phyloP scores from a whole-genome alignment of 768 basidiomycete genomes.

The Mycena filopes region DNA sequence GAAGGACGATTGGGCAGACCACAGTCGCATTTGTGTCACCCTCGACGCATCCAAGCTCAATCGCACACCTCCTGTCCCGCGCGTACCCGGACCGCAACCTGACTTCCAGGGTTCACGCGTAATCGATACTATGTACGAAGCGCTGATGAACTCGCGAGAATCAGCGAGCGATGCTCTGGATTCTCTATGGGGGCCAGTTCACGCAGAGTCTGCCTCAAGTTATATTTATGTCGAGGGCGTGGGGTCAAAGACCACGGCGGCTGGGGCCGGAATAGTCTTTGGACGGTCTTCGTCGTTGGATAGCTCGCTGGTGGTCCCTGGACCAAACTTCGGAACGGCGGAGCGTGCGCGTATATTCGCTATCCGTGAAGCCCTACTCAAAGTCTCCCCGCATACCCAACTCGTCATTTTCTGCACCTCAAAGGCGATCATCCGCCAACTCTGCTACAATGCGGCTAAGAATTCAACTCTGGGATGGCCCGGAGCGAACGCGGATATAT shows the following conservation, averaged over 20 bases:
- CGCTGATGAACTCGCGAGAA: background rate
- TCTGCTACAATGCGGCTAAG: too few species aligned
- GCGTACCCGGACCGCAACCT: background rate
- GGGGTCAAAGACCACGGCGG: too few species aligned
- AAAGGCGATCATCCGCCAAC: too few species aligned
- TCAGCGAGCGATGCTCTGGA: background rate
- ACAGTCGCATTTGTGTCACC: conserved; percentile 1
- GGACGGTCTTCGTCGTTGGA: background rate
- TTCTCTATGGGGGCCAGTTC: background rate
- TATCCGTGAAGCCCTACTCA: background rate
- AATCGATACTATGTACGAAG: background rate
- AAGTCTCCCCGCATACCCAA: too few species aligned
- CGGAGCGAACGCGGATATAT: too few species aligned
- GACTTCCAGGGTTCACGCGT: background rate
- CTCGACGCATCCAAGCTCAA: background rate
- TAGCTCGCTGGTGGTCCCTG: background rate
- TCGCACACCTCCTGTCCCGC: background rate
- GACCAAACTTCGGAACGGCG: background rate
- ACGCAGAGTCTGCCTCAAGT: background rate
- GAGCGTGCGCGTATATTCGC: background rate
- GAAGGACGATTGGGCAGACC: conserved; percentile 12
- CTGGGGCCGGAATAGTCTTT: background rate
- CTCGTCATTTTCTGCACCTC: too few species aligned
- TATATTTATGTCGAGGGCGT: background rate
- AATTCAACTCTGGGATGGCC: too few species aligned